Evolutionary conservation across 2,329 filamentous ascomycete species (phyloP), one percentile per base, ranked within the genome.

Genomic region (Parastagonospora avenae): DNA sequence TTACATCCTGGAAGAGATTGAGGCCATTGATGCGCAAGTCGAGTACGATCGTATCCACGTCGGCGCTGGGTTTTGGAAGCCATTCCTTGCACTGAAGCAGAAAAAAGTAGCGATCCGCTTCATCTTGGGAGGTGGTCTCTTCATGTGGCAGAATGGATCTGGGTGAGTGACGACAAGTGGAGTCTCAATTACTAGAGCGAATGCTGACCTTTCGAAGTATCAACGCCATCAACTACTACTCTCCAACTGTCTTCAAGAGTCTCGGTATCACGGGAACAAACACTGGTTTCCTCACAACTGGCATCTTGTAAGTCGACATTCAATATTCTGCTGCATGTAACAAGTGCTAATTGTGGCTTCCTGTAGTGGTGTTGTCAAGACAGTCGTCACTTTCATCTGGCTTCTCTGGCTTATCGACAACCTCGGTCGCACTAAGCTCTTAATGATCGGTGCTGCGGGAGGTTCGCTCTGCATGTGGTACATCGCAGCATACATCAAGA

Each of bases 71-170:
- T 91, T 92, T 78, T 90, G 86, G 85, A 86, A 87, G 44, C 70
- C 67, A 12, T 71, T 64, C 45, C 55, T 46, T 28, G 66, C 61
- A 33, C 57, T 68, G 28, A 60, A 64, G 47, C 56, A 69, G 57
- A 77, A 74, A 52, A 80, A 81, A 64, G 82, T 90, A 11, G 83
- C 84, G 60, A 90, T 85, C 79, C 84, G 89, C 36, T 85, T 93
- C 74, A 83, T 90, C 70, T 79, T 92, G 6, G 89, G 90, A 35
- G 82, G 83, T 50, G 82, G 89, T 63, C 80, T 93, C n/a, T 92
- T 92, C 77, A 77, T 92, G 45, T 91, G 86, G 80, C 90, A 93
- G 73, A 93, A 93, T 61, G 86, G 86, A 42, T 81, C 78, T 2
- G 89, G 89, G 91, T 92, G 76, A 91, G 91, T 61, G 88, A 19